phyloP scores from a whole-genome alignment of 306 rosid genomes.

The Sechiopsis laciniata region DNA sequence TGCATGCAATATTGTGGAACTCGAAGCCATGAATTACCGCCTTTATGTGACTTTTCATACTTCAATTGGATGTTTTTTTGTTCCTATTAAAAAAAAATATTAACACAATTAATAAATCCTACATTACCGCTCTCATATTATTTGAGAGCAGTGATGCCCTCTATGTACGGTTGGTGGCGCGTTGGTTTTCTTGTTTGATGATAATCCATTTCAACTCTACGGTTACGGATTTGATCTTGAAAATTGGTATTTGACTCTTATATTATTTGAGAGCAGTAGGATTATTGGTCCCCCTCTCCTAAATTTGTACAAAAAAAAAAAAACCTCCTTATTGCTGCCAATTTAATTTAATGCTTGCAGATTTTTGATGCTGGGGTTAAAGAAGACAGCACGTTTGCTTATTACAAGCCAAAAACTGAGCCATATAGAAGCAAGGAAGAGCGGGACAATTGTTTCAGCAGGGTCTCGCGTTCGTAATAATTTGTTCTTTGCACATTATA shows the following conservation, averaged over 20 bases:
- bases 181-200: too few relatives aligned
- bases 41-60: too few relatives aligned
- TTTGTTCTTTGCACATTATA: conserved; percentile 32
- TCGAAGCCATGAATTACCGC: neutral
- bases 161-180: too few relatives aligned
- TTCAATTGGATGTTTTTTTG: neutral
- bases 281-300: too few relatives aligned
- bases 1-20: too few relatives aligned
- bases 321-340: too few relatives aligned
- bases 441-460: conserved; percentile 41
- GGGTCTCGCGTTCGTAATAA: conserved; percentile 47
- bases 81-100: neutral
- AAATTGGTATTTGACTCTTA: too few relatives aligned
- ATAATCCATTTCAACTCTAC: too few relatives aligned
- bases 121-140: neutral
- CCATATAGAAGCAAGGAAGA: conserved; percentile 33
- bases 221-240: too few relatives aligned
- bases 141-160: too few relatives aligned
- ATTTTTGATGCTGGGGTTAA: conserved; percentile 58
- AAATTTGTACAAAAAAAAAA: too few relatives aligned
- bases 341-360: conserved; percentile 41
- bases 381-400: conserved; percentile 38
- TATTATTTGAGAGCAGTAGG: too few relatives aligned
- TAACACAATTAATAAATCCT: neutral
- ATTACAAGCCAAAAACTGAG: conserved; percentile 36